A percentile compares a stretch with the other conserved stretches of the same genome.
Conservation (phyloP, 2,329 filamentous ascomycete species). For the Sarocladium strictum region DNA sequence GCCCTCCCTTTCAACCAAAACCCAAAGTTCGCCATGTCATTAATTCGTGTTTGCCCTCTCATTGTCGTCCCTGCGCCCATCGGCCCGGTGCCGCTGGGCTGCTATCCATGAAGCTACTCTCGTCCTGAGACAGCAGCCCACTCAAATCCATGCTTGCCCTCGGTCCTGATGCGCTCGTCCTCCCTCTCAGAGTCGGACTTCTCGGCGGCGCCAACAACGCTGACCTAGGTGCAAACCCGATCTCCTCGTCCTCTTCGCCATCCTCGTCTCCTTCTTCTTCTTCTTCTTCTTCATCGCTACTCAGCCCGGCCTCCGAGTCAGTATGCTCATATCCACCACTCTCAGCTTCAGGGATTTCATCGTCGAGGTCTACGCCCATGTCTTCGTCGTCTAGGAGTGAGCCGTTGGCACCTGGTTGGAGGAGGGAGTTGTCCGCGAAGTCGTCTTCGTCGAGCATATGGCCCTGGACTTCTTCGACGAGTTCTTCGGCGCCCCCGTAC, state of each 20-base stretch:
- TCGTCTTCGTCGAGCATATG: constrained; percentile 61
- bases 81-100: constrained; percentile 41
- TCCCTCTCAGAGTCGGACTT: constrained; percentile 30
- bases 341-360: constrained; percentile 62
- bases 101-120: constrained; percentile 50
- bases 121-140: constrained; percentile 48
- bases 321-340: constrained; percentile 68
- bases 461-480: constrained; percentile 49
- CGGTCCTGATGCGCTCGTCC: constrained; percentile 20
- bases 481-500: constrained; percentile 48
- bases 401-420: neutral
- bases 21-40: neutral
- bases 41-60: neutral
- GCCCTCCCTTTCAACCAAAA: neutral
- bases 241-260: constrained; percentile 19
- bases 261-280: constrained; percentile 15
- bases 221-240: constrained; percentile 35
- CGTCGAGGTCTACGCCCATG: constrained; percentile 66
- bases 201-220: constrained; percentile 26
- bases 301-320: constrained; percentile 63
- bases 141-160: constrained; percentile 51
- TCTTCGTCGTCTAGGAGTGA: constrained; percentile 16
- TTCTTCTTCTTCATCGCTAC: constrained; percentile 26
- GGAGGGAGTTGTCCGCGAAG: constrained; percentile 28
- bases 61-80: constrained; percentile 22